Percentiles rank a stretch among this genome's conserved stretches.
These are phyloP conservation scores for Hypoxylon subgilvum DNA, from an alignment of 495 filamentous ascomycete genomes.

Conservation along the genomic window DNA sequence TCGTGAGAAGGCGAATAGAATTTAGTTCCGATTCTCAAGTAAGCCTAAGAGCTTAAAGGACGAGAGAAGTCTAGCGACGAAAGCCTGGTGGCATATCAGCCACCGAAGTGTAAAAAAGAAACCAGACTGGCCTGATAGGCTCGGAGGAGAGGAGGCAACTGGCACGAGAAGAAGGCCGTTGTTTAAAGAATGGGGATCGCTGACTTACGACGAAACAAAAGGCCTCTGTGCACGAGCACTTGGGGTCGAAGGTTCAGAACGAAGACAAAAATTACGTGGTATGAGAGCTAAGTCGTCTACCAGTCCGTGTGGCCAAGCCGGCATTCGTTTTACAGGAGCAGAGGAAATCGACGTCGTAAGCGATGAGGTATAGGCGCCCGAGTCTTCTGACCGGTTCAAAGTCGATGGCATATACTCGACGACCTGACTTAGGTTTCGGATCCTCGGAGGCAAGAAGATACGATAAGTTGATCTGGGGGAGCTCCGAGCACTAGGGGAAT, in stretches of 20 bases:
- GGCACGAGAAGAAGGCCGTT: not conserved
- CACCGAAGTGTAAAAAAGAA: not conserved
- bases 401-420: not conserved
- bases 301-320: conserved; percentile 15
- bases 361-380: not conserved
- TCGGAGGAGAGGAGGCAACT: not conserved
- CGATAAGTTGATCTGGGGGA: conserved; percentile 4
- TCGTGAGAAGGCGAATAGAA: not conserved
- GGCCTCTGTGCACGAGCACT: not conserved
- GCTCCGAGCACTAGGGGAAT: not conserved
- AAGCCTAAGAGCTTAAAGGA: not conserved
- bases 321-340: conserved; percentile 1
- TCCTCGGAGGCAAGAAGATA: not conserved
- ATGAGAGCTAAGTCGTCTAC: conserved; percentile 4
- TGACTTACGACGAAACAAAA: conserved; percentile 21
- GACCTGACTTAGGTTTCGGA: conserved; percentile 6
- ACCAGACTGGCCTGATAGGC: not conserved
- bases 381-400: conserved; percentile 7
- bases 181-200: conserved; percentile 8
- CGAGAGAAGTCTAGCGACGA: not conserved
- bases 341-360: conserved; percentile 13
- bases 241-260: not conserved
- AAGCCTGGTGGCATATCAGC: not conserved
- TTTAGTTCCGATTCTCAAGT: not conserved
- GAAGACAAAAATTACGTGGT: conserved; percentile 1